Evolutionary conservation across 2,329 filamentous ascomycete species (phyloP), one percentile per base, ranked within the genome.

Genomic region (Blumeria graminis): DNA sequence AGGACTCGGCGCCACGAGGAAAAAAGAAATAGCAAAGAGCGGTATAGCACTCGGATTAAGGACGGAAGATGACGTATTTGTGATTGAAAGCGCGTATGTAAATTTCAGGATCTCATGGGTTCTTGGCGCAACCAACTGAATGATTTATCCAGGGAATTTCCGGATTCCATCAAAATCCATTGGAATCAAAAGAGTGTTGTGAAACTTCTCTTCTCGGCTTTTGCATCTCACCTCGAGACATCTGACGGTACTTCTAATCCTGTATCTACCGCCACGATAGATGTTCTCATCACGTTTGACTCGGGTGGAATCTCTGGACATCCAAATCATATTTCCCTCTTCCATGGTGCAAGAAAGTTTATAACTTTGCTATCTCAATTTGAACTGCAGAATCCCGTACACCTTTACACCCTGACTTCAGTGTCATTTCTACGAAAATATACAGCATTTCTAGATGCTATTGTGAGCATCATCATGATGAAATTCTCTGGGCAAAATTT

Each of bases 241-340:
- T 60, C 58, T 63, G 67, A 55, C 54, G 57, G 60, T 51, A 62
- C 64, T 54, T 65, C 66, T 59, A 48, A 63, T 18, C 61, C 67
- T 22, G 64, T 66, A 7, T 71, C 74, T 9, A 69, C 69, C 1
- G 71, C 74, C 55, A 74, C 72, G 18, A 68, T 68, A 48, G 66
- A 68, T 50, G 59, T 83, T 33, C 76, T 98, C 62, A 74, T 98
- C 61, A 98, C 92, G 34, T 98, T 98, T 66, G 92, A 98, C 71
- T 66, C 69, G n/a, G 61, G 70, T 53, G 92, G 92, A 58, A 75
- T 98, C 53, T 94, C 87, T 58, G 78, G 78, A 46, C 92, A 98
- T 69, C 87, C 88, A 22, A 98, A 98, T 72, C 92, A 98, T 71
- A 84, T 85, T 60, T 88, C 88, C 6, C 77, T 96, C 8, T 88